phyloP scores from a whole-genome alignment of 129 eudicot species.

The Erigeron canadensis region DNA sequence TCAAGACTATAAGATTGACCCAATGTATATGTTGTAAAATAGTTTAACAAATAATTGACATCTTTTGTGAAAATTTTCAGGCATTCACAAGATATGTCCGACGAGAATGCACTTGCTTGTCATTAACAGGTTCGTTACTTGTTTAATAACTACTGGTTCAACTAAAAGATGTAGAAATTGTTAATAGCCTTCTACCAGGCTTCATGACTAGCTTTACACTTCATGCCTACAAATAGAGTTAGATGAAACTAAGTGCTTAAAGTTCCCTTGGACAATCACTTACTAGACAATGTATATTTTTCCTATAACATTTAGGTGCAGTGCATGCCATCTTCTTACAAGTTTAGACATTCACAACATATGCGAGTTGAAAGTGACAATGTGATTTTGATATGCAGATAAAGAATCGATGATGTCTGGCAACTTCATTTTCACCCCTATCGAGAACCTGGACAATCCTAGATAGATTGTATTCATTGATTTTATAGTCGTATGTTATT shows the following conservation, averaged over 20 bases:
- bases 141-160: not conserved
- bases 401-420: constrained; percentile 82
- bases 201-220: not conserved
- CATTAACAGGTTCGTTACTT: constrained; percentile 59
- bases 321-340: not conserved
- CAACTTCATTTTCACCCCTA: constrained; percentile 72
- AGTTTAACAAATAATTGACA: not conserved
- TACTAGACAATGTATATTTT: too few species aligned
- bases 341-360: not conserved
- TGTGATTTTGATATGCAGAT: constrained; percentile 43
- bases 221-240: not conserved
- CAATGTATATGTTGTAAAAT: too few species aligned
- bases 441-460: constrained; percentile 30
- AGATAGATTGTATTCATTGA: not conserved
- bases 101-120: constrained; percentile 61
- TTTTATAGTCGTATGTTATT: not conserved
- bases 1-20: too few species aligned
- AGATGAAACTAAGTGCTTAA: not conserved
- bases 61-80: constrained; percentile 31
- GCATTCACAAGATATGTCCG: constrained; percentile 85
- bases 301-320: not conserved
- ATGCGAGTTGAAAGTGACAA: constrained; percentile 9
- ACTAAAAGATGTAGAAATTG: not conserved
- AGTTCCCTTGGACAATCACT: not conserved
- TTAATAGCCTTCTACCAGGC: not conserved